These are phyloP conservation scores for Cyberlindnera suaveolens DNA, from an alignment of 805 yeast genomes.

Conservation along the genomic window DNA sequence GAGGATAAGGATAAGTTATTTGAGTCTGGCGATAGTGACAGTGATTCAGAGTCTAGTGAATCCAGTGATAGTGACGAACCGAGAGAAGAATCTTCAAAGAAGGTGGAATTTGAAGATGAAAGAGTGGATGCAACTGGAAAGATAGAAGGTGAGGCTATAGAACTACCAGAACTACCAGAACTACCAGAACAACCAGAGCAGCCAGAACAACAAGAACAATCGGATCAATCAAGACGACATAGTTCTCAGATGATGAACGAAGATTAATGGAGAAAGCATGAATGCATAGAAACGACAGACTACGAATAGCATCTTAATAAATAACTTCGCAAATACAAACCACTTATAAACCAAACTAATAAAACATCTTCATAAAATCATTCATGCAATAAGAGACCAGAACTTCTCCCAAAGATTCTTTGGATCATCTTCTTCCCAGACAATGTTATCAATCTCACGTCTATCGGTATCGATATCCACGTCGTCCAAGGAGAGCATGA, in stretches of 20 bases:
- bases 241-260: no score
- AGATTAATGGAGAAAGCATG: no score
- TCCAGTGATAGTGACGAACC: slow-evolving; percentile 14
- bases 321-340: background rate
- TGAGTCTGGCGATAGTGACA: slow-evolving; percentile 9
- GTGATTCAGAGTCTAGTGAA: slow-evolving; percentile 1
- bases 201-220: background rate
- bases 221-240: no score
- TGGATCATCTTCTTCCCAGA: slow-evolving; percentile 52
- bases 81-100: slow-evolving; percentile 12
- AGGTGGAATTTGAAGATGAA: background rate
- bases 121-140: no score
- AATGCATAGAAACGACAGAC: background rate
- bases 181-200: background rate
- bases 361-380: background rate
- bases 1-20: slow-evolving; percentile 13
- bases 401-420: slow-evolving; percentile 48
- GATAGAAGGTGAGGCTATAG: no score
- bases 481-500: slow-evolving; percentile 44
- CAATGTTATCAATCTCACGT: slow-evolving; percentile 52
- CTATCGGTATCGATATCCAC: slow-evolving; percentile 67
- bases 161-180: background rate
- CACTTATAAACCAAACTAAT: background rate
- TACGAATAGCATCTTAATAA: background rate
- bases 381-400: slow-evolving; percentile 37